Evolutionary conservation across 2,329 filamentous ascomycete species (phyloP).

Genomic region (Fusarium sp.): DNA sequence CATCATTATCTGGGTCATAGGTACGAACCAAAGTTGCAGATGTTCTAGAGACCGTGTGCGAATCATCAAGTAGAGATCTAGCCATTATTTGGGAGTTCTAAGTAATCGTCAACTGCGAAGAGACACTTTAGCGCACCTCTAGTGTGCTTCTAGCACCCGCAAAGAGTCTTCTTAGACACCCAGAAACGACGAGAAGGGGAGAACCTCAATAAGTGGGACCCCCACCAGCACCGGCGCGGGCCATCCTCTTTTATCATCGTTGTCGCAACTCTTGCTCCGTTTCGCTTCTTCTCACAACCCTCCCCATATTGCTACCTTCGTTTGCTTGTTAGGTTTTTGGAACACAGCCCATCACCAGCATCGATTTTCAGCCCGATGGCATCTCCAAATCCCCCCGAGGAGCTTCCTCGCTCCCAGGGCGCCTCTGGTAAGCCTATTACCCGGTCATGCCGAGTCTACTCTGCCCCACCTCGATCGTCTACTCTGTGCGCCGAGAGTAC

Average conservation of each 20-base stretch:
- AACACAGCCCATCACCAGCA: conserved; percentile 27
- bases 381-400: conserved; percentile 37
- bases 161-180: conserved; percentile 16
- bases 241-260: conserved; percentile 50
- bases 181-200: conserved; percentile 28
- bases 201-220: conserved; percentile 36
- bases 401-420: conserved; percentile 40
- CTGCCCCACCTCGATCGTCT: conserved; percentile 49
- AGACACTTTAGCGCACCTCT: conserved; percentile 39
- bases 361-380: conserved; percentile 39
- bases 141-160: conserved; percentile 43
- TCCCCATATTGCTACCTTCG: conserved; percentile 33
- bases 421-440: conserved; percentile 47
- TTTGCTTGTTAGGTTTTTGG: conserved; percentile 32
- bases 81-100: too few relatives aligned
- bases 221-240: conserved; percentile 44
- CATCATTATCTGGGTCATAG: background rate
- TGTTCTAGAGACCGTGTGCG: too few relatives aligned
- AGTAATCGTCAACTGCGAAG: conserved; percentile 31
- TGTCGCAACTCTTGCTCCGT: conserved; percentile 46
- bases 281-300: conserved; percentile 45
- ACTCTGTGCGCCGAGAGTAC: conserved; percentile 20
- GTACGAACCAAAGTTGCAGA: too few relatives aligned
- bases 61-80: too few relatives aligned
- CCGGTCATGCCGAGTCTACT: conserved; percentile 46